Conservation (phyloP, 768 basidiomycete species). For the Kondoa subrosea region DNA sequence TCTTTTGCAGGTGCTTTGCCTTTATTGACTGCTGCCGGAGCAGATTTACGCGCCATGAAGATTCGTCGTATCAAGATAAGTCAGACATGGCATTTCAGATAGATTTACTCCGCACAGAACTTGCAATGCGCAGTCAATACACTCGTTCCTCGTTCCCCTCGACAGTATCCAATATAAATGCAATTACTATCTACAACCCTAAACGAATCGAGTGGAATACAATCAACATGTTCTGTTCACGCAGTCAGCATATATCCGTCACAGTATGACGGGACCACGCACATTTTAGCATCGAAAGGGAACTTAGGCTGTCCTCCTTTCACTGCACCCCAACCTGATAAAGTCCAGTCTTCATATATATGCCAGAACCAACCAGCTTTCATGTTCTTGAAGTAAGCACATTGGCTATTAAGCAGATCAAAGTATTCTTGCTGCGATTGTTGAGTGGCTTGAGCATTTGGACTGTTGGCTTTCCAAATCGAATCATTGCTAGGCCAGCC, state of each 20-base stretch:
- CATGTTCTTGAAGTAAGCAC: constrained; percentile 45
- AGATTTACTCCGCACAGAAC: background rate
- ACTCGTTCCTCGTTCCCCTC: no score
- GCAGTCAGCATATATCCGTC: background rate
- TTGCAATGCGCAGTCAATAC: background rate
- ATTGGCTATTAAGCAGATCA: constrained; percentile 47
- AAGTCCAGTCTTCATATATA: constrained; percentile 42
- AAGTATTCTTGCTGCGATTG: constrained; percentile 42
- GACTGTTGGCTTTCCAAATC: constrained; percentile 48
- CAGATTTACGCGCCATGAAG: background rate
- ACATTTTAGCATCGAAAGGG: constrained; percentile 34
- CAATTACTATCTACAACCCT: no score
- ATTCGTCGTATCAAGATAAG: background rate
- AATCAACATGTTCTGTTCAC: background rate
- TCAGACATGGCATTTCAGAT: background rate
- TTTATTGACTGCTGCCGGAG: background rate
- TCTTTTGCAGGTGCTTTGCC: background rate
- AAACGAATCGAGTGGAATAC: background rate
- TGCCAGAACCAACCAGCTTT: constrained; percentile 64
- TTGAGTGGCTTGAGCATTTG: constrained; percentile 38
- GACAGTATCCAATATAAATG: no score
- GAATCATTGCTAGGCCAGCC: constrained; percentile 25
- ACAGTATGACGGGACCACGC: background rate
- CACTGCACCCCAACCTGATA: constrained; percentile 53
- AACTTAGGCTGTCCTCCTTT: constrained; percentile 43